Percentiles rank a stretch among this genome's conserved stretches.
Conservation (phyloP, 345 rosid genomes). For the Trapa incisa region DNA sequence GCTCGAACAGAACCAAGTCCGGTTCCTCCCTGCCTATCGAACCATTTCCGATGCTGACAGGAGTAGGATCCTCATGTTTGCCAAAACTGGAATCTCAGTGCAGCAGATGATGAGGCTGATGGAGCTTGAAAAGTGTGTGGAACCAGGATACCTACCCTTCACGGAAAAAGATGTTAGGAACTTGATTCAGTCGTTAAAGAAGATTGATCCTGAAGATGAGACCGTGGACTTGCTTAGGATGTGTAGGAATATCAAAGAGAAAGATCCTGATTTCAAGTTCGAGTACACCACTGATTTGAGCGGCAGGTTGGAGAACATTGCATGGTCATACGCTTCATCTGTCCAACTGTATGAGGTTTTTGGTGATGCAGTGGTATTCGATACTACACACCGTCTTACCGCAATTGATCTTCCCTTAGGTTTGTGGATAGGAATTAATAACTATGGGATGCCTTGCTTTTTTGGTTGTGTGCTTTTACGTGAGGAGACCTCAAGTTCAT, state of each 20-base stretch:
- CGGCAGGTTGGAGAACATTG: constrained; percentile 64
- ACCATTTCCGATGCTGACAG: constrained; percentile 85
- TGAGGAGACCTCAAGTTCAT: constrained; percentile 65
- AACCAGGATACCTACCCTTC: constrained; percentile 86
- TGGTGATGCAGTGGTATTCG: constrained; percentile 92
- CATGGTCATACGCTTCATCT: constrained; percentile 91
- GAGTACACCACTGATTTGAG: constrained; percentile 61
- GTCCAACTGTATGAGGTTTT: constrained; percentile 70
- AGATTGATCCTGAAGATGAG: constrained; percentile 77
- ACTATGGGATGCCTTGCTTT: constrained; percentile 96
- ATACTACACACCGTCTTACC: constrained; percentile 80
- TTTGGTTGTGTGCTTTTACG: constrained; percentile 81
- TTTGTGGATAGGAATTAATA: constrained; percentile 88
- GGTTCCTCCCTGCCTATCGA: constrained; percentile 92
- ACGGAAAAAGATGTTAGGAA: constrained; percentile 97
- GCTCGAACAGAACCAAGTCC: constrained; percentile 79
- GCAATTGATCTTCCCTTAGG: constrained; percentile 98
- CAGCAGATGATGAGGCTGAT: constrained; percentile 98
- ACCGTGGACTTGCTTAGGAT: constrained; percentile 75
- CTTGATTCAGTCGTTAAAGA: constrained; percentile 82
- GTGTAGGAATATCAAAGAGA: constrained; percentile 84
- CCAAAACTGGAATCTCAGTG: constrained; percentile 87
- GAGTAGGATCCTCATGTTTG: constrained; percentile 88
- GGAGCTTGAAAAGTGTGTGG: constrained; percentile 97
- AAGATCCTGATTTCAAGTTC: constrained; percentile 80